phyloP scores from a whole-genome alignment of 2,329 filamentous ascomycete species.

The Trichocomaceae sp. region DNA sequence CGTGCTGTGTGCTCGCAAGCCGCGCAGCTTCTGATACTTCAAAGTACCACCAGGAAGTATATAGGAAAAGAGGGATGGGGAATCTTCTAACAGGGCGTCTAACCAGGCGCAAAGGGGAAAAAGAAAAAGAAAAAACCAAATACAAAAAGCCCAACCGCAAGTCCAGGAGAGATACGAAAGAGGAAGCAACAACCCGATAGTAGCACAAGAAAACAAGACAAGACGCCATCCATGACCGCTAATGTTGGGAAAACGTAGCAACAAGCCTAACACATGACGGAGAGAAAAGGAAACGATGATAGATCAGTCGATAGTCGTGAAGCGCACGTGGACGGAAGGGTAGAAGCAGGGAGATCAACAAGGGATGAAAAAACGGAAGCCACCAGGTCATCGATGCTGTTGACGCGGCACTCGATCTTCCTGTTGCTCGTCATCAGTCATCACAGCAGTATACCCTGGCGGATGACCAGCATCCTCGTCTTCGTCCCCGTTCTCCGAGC shows the following conservation, averaged over 20 bases:
- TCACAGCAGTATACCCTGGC: constrained; percentile 77
- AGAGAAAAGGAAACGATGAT: not conserved
- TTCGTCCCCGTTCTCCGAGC: constrained; percentile 44
- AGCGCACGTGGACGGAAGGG: not conserved
- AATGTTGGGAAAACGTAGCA: constrained; percentile 16
- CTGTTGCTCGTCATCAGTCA: constrained; percentile 28
- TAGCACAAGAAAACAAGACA: constrained; percentile 16
- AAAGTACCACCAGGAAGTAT: not conserved
- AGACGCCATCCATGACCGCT: constrained; percentile 27
- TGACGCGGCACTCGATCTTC: constrained; percentile 10
- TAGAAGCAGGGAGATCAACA: not conserved
- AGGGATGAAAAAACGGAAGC: not conserved
- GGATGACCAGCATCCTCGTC: constrained; percentile 49
- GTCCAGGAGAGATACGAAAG: constrained; percentile 15
- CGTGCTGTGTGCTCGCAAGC: not conserved
- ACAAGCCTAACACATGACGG: not conserved
- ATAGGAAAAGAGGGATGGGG: not conserved
- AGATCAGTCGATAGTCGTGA: not conserved
- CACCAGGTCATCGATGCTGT: constrained; percentile 4
- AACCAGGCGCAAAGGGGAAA: not conserved
- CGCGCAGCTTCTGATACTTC: not conserved
- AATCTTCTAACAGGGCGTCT: constrained; percentile 4
- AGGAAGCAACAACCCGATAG: constrained; percentile 3
- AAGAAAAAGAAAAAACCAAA: not conserved
- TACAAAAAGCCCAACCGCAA: constrained; percentile 11